These are phyloP conservation scores for Biscogniauxia mediterranea DNA, from an alignment of 2,329 filamentous ascomycete genomes.

Conservation along the genomic window DNA sequence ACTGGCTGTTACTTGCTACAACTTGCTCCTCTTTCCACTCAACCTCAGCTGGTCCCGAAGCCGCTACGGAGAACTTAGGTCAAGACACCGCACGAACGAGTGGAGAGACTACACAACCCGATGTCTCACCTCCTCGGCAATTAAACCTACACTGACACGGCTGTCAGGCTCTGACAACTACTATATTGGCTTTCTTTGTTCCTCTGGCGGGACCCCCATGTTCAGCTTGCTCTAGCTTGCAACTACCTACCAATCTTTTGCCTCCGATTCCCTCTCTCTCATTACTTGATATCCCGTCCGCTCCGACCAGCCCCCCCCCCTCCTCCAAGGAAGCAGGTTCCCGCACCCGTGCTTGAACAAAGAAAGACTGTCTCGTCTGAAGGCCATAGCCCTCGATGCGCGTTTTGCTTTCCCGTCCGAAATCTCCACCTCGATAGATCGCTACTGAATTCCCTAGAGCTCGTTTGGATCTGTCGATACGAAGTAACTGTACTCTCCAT, in stretches of 20 bases:
- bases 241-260: slow-evolving; percentile 20
- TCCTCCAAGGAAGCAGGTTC: slow-evolving; percentile 24
- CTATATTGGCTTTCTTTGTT: slow-evolving; percentile 34
- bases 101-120: background rate
- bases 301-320: slow-evolving; percentile 20
- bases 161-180: slow-evolving; percentile 24
- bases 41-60: background rate
- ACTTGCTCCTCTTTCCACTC: background rate
- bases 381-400: slow-evolving; percentile 26
- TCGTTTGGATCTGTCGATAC: slow-evolving; percentile 21
- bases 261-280: slow-evolving; percentile 10
- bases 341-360: slow-evolving; percentile 29
- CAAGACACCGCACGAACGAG: slow-evolving; percentile 2
- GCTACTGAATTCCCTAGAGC: slow-evolving; percentile 14
- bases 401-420: slow-evolving; percentile 22
- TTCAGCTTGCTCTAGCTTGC: slow-evolving; percentile 26
- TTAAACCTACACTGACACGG: slow-evolving; percentile 23
- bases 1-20: too few species aligned
- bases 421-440: slow-evolving; percentile 22
- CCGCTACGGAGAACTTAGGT: slow-evolving; percentile 3
- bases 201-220: slow-evolving; percentile 17
- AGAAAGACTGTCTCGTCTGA: slow-evolving; percentile 32
- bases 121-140: slow-evolving; percentile 14
- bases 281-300: slow-evolving; percentile 22
- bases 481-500: slow-evolving; percentile 19